Evolutionary conservation across 2,329 filamentous ascomycete species (phyloP).

Genomic region (Clarireedia sp.): DNA sequence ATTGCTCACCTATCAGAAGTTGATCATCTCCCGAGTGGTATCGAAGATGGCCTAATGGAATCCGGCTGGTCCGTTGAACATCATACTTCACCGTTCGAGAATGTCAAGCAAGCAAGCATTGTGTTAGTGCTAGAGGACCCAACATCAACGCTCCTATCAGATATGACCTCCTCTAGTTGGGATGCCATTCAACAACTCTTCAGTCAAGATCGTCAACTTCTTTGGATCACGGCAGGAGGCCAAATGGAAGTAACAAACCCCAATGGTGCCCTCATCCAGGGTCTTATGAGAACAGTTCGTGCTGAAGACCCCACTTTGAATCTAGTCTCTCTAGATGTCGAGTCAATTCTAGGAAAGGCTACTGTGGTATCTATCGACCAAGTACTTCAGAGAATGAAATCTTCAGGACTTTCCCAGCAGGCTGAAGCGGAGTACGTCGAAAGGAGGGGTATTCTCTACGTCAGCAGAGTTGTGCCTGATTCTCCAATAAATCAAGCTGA

Average conservation of each 20-base stretch:
- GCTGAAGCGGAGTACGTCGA: conserved; percentile 28
- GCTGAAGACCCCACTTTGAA: conserved; percentile 11
- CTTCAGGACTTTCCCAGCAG: neutral
- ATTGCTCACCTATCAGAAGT: neutral
- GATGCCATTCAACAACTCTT: conserved; percentile 10
- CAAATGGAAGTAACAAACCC: conserved; percentile 25
- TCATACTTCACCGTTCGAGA: neutral
- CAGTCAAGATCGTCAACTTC: conserved; percentile 12
- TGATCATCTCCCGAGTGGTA: neutral
- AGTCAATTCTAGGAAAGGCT: neutral
- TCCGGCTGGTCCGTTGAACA: neutral
- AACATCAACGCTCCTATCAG: neutral
- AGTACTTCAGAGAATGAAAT: neutral
- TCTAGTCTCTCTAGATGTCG: conserved; percentile 15
- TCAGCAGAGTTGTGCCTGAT: conserved; percentile 26
- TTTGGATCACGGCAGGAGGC: conserved; percentile 31
- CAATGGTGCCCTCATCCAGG: conserved; percentile 27
- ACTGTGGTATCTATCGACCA: neutral
- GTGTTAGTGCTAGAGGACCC: neutral
- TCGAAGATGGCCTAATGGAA: neutral
- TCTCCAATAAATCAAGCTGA: neutral
- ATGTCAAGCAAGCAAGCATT: neutral
- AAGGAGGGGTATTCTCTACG: conserved; percentile 22
- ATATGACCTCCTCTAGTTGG: conserved; percentile 11
- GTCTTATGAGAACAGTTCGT: conserved; percentile 28